These are phyloP conservation scores for Nothomitra cinnamomea DNA, from an alignment of 2,329 filamentous ascomycete genomes.

Conservation along the genomic window DNA sequence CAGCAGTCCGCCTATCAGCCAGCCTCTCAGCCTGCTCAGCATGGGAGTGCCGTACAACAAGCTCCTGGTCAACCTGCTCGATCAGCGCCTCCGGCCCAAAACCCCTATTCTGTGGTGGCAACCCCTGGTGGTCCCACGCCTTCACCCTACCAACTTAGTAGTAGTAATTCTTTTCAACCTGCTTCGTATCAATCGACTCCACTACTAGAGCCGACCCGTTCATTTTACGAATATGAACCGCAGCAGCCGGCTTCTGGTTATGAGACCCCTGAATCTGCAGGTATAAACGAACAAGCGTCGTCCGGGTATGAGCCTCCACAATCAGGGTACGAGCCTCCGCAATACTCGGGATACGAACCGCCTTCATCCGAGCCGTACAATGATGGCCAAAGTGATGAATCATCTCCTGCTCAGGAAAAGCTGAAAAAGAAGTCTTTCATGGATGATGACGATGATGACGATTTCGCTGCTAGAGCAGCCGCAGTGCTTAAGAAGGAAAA, in stretches of 20 bases:
- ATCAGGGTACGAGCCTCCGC: slow-evolving; percentile 17
- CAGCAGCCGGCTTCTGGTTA: background rate
- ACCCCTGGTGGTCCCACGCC: background rate
- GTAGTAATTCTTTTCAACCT: too few species aligned
- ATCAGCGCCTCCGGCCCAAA: background rate
- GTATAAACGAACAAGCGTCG: background rate
- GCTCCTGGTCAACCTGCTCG: background rate
- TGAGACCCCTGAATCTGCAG: background rate
- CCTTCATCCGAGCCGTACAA: slow-evolving; percentile 35
- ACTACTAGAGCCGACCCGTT: background rate
- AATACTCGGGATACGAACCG: slow-evolving; percentile 34
- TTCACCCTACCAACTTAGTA: background rate
- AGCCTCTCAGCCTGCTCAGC: background rate
- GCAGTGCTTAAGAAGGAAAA: slow-evolving; percentile 41
- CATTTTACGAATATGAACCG: slow-evolving; percentile 1
- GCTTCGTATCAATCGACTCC: background rate
- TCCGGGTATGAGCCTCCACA: slow-evolving; percentile 2
- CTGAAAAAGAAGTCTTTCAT: slow-evolving; percentile 61
- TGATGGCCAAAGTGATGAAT: slow-evolving; percentile 29
- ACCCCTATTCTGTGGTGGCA: background rate
- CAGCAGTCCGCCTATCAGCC: background rate
- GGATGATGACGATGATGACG: slow-evolving; percentile 66
- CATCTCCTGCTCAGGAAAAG: slow-evolving; percentile 32
- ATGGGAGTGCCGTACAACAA: background rate
- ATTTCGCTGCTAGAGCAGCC: slow-evolving; percentile 37